Percentiles rank a stretch among this genome's conserved stretches.
phyloP scores from a whole-genome alignment of 768 basidiomycete genomes.

The Infundibulicybe gibba region DNA sequence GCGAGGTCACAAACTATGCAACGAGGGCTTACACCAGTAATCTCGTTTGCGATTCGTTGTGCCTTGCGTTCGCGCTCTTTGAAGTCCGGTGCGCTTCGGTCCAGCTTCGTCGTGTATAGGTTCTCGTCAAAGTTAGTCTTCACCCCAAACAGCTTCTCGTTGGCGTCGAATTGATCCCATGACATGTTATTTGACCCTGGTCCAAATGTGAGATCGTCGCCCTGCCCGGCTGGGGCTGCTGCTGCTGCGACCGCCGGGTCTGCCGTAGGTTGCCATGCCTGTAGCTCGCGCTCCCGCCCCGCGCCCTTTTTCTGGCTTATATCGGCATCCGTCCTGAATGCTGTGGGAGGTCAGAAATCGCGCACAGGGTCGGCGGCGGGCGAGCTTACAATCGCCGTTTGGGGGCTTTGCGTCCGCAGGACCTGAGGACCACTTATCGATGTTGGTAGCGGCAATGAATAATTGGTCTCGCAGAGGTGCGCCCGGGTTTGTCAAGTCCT shows the following conservation, averaged over 20 bases:
- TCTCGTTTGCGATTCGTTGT: conserved; percentile 86
- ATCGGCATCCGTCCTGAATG: conserved; percentile 81
- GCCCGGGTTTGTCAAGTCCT: conserved; percentile 64
- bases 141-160: conserved; percentile 91
- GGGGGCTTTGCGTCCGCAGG: conserved; percentile 67
- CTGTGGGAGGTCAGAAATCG: conserved; percentile 30
- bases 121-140: conserved; percentile 92
- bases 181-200: conserved; percentile 37
- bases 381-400: conserved; percentile 67
- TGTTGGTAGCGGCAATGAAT: conserved; percentile 70
- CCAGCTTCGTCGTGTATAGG: conserved; percentile 90
- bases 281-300: conserved; percentile 71
- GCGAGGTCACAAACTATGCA: conserved; percentile 4
- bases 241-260: conserved; percentile 10
- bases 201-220: conserved; percentile 74
- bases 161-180: conserved; percentile 94
- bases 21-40: conserved; percentile 61
- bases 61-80: conserved; percentile 88
- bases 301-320: conserved; percentile 56
- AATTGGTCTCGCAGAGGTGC: conserved; percentile 66
- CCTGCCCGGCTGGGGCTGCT: conserved; percentile 20
- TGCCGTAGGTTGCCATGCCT: conserved; percentile 65
- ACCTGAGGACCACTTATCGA: conserved; percentile 70
- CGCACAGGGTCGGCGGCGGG: conserved; percentile 3
- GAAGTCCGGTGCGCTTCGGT: conserved; percentile 79